Conservation (phyloP, 176 grass and related monocot species). For the Calamus simplicifolius region DNA sequence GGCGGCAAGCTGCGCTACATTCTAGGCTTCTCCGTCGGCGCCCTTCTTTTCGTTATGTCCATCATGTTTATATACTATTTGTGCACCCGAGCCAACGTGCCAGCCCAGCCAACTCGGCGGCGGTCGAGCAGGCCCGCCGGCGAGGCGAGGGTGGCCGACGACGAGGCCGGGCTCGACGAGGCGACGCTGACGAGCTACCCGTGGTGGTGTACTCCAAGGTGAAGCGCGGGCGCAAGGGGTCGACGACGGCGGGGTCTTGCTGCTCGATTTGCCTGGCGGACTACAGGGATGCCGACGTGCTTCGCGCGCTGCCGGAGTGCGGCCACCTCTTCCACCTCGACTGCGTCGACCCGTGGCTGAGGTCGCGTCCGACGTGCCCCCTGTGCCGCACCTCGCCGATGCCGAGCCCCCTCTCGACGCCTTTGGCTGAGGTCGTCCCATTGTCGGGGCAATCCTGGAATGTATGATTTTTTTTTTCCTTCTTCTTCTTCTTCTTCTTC, state of each 20-base stretch:
- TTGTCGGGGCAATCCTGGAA: conserved; percentile 1
- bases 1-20: too few relatives aligned
- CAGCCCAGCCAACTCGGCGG: neutral
- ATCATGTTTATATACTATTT: too few relatives aligned
- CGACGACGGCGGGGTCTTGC: neutral
- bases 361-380: conserved; percentile 37
- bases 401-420: conserved; percentile 11
- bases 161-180: conserved; percentile 17
- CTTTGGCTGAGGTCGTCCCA: conserved; percentile 5
- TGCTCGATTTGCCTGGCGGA: conserved; percentile 43
- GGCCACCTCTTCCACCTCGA: conserved; percentile 38
- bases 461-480: too few relatives aligned
- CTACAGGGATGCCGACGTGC: conserved; percentile 31
- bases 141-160: neutral
- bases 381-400: conserved; percentile 34
- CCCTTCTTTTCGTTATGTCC: too few relatives aligned
- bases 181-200: conserved; percentile 13
- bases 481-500: too few relatives aligned
- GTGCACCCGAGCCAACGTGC: too few relatives aligned
- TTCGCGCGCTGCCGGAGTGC: conserved; percentile 37
- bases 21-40: too few relatives aligned
- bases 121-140: conserved; percentile 3
- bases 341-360: conserved; percentile 56
- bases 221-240: neutral
- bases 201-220: conserved; percentile 22